phyloP scores from a whole-genome alignment of 768 basidiomycete species.

The Macrolepiota dolichaula region DNA sequence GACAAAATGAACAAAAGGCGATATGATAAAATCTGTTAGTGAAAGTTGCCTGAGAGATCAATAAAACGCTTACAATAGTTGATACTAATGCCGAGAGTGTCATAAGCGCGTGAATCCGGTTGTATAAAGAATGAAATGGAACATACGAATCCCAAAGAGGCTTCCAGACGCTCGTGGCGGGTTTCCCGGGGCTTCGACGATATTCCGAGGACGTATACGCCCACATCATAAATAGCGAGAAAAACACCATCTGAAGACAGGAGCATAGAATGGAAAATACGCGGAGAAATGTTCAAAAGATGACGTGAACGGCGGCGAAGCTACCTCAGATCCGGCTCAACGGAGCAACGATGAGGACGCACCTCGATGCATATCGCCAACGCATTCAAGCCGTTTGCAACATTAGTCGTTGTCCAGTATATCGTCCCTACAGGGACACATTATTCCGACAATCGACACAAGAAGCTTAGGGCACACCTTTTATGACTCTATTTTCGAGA shows the following conservation, averaged over 20 bases:
- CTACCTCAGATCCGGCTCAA: conserved; percentile 6
- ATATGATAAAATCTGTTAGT: not conserved
- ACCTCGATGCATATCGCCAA: conserved; percentile 85
- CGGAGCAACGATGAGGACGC: conserved; percentile 9
- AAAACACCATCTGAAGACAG: conserved; percentile 71
- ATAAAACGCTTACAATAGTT: conserved; percentile 23
- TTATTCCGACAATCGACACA: not conserved
- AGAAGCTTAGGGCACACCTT: conserved; percentile 32
- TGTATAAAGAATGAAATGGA: conserved; percentile 14
- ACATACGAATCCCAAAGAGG: conserved; percentile 69
- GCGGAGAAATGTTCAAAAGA: not conserved
- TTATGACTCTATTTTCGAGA: conserved; percentile 67
- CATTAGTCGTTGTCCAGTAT: conserved; percentile 83
- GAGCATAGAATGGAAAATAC: not conserved
- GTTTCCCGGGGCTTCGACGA: conserved; percentile 30
- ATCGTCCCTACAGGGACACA: conserved; percentile 45
- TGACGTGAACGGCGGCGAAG: not conserved
- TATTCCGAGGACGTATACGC: conserved; percentile 78
- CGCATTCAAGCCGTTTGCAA: conserved; percentile 81
- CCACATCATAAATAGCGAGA: conserved; percentile 77
- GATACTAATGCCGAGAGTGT: conserved; percentile 19
- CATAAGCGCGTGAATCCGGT: not conserved
- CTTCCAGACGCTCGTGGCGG: conserved; percentile 56
- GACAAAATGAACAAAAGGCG: not conserved
- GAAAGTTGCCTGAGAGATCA: not conserved